Evolutionary conservation across 169 alveolate species (phyloP), one percentile per base, ranked within the genome.

Genomic region (Cryptosporidium viatorum): DNA sequence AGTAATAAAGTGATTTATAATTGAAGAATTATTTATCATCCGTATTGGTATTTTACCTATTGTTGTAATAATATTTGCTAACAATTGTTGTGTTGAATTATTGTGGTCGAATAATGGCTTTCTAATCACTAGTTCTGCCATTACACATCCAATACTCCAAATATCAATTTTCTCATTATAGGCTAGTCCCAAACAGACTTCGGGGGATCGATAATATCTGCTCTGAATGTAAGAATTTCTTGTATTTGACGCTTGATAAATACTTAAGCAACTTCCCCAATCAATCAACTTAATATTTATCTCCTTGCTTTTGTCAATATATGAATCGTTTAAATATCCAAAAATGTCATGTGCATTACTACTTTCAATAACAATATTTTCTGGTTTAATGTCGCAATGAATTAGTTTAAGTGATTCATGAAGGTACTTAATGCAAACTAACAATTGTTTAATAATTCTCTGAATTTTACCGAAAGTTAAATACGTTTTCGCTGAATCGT

Each of bases 311-410:
- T 21, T 16, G 3, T 60, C 35, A 55, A 39, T 5, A 1, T 39
- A 14, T n/a, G 8, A 7, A 12, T 59, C 2, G 31, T 62, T 62
- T 33, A 59, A 41, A 62, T 59, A 80, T 23, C 75, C 68, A 37
- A 65, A 37, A 26, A 80, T 58, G 26, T 80, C 89, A 23, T 48
- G 55, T 62, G 89, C 29, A 60, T 62, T 55, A 39, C 62, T 80
- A 35, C 93, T 84, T 91, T 94, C 93, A 60, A 97, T 85, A 37
- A 97, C 93, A 33, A 97, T 96, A 93, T 97, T 97, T 91, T 97
- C 99, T n/a, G 98, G 98, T 84, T 97, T 97, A 69, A 97, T 92
- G 91, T 97, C 99, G 69, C 98, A 96, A 86, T 97, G 99, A 14
- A 97, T 96, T 43, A 97, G 84, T 52, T 93, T 91, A 1, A 94